These are phyloP conservation scores for Neoboletus subvelutipes DNA, from an alignment of 768 basidiomycete species.

Conservation along the genomic window DNA sequence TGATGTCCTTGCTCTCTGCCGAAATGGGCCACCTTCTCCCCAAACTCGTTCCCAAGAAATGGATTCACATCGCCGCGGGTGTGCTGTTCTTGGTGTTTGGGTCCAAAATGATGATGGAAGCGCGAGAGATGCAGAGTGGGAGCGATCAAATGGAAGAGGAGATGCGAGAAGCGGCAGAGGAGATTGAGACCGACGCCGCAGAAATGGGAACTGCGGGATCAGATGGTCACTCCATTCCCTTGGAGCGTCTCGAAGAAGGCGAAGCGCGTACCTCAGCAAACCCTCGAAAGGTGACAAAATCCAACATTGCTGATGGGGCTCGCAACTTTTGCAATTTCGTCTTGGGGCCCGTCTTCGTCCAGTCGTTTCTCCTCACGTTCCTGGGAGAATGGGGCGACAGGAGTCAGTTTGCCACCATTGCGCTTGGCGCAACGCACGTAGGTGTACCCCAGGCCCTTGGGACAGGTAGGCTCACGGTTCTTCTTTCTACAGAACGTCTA, in stretches of 20 bases:
- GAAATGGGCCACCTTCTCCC: conserved; percentile 91
- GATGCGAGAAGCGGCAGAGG: conserved; percentile 94
- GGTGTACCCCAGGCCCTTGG: conserved; percentile 24
- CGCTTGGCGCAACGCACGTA: conserved; percentile 93
- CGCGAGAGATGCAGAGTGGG: conserved; percentile 71
- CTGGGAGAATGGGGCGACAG: conserved; percentile 99
- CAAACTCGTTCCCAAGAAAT: conserved; percentile 67
- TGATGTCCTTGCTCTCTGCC: conserved; percentile 95
- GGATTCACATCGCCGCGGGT: conserved; percentile 73
- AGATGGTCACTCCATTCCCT: conserved; percentile 50
- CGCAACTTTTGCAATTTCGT: conserved; percentile 82
- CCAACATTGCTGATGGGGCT: conserved; percentile 53
- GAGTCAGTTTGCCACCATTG: conserved; percentile 96
- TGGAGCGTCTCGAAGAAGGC: conserved; percentile 80
- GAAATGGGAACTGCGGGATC: conserved; percentile 33
- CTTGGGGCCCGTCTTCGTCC: conserved; percentile 91
- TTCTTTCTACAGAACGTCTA: conserved; percentile 72
- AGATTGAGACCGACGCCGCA: conserved; percentile 81
- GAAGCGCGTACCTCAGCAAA: conserved; percentile 21
- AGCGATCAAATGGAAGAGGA: conserved; percentile 87
- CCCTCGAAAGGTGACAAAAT: conserved; percentile 19
- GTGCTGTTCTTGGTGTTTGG: conserved; percentile 91
- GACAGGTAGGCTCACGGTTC: conserved; percentile 3
- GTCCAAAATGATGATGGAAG: conserved; percentile 85
- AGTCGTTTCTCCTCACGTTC: conserved; percentile 93